Evolutionary conservation across 2,329 filamentous ascomycete genomes (phyloP).

Genomic region (Elsinoe ampelina): DNA sequence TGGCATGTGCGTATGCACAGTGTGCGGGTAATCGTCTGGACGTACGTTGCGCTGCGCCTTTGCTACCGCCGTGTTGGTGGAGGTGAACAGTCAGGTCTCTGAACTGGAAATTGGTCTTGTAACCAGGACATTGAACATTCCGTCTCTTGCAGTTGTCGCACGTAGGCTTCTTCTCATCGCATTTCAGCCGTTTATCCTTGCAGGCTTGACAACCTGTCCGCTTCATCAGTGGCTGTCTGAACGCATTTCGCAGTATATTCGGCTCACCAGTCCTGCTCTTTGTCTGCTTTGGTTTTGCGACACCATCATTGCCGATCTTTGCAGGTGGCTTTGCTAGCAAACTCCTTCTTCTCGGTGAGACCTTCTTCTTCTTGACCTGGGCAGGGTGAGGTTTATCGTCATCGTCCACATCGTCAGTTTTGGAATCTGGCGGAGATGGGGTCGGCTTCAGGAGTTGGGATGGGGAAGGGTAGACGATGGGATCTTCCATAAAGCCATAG

Average conservation of each 20-base stretch:
- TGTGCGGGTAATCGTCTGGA: background rate
- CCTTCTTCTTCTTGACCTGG: conserved; percentile 17
- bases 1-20: background rate
- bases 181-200: conserved; percentile 64
- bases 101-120: conserved; percentile 66
- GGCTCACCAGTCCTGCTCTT: conserved; percentile 63
- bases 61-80: conserved; percentile 1
- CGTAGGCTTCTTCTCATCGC: conserved; percentile 61
- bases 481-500: conserved; percentile 39
- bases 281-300: conserved; percentile 58
- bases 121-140: conserved; percentile 58
- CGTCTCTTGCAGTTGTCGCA: conserved; percentile 58
- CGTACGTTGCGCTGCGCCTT: background rate
- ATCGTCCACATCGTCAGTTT: conserved; percentile 21
- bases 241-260: background rate
- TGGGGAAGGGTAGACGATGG: conserved; percentile 51
- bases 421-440: conserved; percentile 21
- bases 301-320: conserved; percentile 26
- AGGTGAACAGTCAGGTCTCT: conserved; percentile 8
- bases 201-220: conserved; percentile 59
- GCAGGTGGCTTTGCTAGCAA: conserved; percentile 18
- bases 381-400: conserved; percentile 22
- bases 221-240: conserved; percentile 19
- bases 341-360: conserved; percentile 19
- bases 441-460: conserved; percentile 42